These are phyloP conservation scores for Syzygium grande DNA, from an alignment of 345 rosid genomes.

Conservation along the genomic window DNA sequence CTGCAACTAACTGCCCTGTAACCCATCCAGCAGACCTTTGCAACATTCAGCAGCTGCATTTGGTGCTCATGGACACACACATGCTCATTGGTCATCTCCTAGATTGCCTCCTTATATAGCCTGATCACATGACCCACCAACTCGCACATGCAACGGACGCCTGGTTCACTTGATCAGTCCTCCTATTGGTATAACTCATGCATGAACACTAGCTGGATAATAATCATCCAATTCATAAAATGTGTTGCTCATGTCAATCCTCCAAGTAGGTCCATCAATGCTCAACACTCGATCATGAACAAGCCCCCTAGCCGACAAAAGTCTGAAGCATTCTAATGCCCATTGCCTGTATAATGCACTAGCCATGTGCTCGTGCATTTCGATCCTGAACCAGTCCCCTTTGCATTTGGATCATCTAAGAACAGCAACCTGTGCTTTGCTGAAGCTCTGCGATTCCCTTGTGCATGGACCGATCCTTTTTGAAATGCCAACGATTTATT, in stretches of 20 bases:
- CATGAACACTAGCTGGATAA: background rate
- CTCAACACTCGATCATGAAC: background rate
- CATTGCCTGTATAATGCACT: background rate
- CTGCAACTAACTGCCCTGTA: background rate
- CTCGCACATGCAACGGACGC: background rate
- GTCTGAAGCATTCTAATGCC: background rate
- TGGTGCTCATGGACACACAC: background rate
- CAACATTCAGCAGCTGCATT: background rate
- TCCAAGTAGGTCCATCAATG: background rate
- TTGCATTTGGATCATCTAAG: background rate
- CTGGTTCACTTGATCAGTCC: background rate
- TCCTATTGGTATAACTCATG: background rate
- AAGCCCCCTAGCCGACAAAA: background rate
- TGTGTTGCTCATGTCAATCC: background rate
- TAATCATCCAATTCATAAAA: background rate
- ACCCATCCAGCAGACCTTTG: background rate
- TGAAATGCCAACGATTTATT: background rate
- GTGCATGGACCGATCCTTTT: background rate
- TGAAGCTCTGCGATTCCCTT: background rate
- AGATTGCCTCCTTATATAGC: background rate
- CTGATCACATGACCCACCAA: background rate
- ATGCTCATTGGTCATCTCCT: background rate
- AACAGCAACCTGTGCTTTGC: background rate
- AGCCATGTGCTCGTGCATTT: background rate
- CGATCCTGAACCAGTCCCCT: background rate